Percentiles rank a stretch among this genome's conserved stretches.
Evolutionary conservation across 2,329 filamentous ascomycete genomes (phyloP).

Genomic region (Lasiodiplodia citricola): DNA sequence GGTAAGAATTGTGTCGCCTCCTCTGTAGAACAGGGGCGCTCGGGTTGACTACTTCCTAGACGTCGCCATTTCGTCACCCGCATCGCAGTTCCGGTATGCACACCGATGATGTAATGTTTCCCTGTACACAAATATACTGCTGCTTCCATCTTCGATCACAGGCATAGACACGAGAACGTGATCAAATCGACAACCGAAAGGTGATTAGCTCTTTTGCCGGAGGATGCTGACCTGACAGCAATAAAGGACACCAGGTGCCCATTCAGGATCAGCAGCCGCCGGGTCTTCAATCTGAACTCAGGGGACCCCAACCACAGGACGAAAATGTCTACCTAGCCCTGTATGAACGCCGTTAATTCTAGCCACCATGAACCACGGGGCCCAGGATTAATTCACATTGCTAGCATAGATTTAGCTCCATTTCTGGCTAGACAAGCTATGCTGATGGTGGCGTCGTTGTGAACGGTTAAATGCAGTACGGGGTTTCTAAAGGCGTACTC

Average conservation of each 20-base stretch:
- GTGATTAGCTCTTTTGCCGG: background rate
- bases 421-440: slow-evolving; percentile 75
- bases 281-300: slow-evolving; percentile 61
- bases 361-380: slow-evolving; percentile 71
- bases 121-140: background rate
- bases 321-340: slow-evolving; percentile 72
- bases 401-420: slow-evolving; percentile 72
- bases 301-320: slow-evolving; percentile 62
- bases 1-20: background rate
- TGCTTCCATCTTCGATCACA: background rate
- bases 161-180: slow-evolving; percentile 6
- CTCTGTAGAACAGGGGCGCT: background rate
- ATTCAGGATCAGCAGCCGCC: slow-evolving; percentile 54
- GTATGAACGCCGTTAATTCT: slow-evolving; percentile 59
- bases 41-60: background rate
- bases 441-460: slow-evolving; percentile 55
- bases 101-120: slow-evolving; percentile 15
- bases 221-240: background rate
- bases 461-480: slow-evolving; percentile 34
- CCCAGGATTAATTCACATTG: slow-evolving; percentile 74
- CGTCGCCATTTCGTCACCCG: slow-evolving; percentile 12
- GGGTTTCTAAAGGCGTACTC: background rate
- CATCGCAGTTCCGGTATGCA: background rate
- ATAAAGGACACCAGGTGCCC: slow-evolving; percentile 28
- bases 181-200: slow-evolving; percentile 12